Percentiles rank a stretch among this genome's conserved stretches.
phyloP scores from a whole-genome alignment of 352 stramenopile genomes.

The Ophiocytium majus region DNA sequence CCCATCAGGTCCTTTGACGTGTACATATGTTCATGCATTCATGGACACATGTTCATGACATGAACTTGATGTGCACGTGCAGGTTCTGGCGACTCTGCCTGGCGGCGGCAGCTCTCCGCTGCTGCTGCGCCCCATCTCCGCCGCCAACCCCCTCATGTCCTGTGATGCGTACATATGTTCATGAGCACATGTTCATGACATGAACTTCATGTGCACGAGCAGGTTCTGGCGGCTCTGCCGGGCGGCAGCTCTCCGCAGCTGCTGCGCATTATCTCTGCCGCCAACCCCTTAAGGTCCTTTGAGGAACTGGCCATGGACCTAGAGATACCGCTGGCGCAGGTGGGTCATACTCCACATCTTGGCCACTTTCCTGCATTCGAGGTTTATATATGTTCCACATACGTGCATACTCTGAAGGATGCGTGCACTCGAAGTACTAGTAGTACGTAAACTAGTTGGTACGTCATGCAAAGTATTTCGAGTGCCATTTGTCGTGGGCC shows the following conservation, averaged over 20 bases:
- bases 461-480: too few species aligned
- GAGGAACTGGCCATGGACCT: not conserved
- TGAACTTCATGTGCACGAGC: not conserved
- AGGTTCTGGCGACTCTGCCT: not conserved
- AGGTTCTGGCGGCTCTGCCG: slow-evolving; percentile 3
- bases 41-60: not conserved
- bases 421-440: too few species aligned
- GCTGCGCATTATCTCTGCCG: slow-evolving; percentile 1
- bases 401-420: too few species aligned
- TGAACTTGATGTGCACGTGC: not conserved
- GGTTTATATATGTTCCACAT: too few species aligned
- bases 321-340: slow-evolving; percentile 16
- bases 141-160: not conserved
- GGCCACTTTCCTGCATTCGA: too few species aligned
- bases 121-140: not conserved
- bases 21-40: not conserved
- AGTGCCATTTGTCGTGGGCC: too few species aligned
- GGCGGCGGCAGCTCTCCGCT: not conserved
- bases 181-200: not conserved
- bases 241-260: slow-evolving; percentile 13
- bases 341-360: too few species aligned
- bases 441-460: too few species aligned
- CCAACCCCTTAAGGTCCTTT: not conserved
- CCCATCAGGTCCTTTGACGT: not conserved
- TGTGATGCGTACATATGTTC: not conserved